Conservation (phyloP, 768 basidiomycete genomes). For the Agaricus sinodeliciosus region DNA sequence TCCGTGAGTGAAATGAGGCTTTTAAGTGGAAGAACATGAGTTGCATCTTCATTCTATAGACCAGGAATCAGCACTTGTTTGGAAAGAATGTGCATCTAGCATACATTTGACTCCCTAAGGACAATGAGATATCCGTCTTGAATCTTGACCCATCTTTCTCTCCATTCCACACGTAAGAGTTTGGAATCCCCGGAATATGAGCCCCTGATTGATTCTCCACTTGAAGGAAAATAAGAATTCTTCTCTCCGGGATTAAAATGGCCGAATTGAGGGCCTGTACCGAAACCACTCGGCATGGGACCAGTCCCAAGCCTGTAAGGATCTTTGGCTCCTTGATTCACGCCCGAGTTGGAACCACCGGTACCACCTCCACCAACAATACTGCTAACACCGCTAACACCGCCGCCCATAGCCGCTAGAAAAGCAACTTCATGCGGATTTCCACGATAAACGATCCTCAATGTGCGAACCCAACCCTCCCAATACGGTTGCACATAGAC, state of each 20-base stretch:
- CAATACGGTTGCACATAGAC: conserved; percentile 54
- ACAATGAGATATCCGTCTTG: conserved; percentile 48
- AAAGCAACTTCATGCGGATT: conserved; percentile 2
- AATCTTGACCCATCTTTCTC: conserved; percentile 56
- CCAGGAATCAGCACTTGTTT: neutral
- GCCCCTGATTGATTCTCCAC: too few relatives aligned
- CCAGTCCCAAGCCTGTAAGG: neutral
- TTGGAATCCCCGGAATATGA: neutral
- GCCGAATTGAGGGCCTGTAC: neutral
- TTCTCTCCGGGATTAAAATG: neutral
- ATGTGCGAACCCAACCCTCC: conserved; percentile 43
- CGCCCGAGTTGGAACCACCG: neutral
- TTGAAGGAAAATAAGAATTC: neutral
- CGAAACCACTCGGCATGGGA: neutral
- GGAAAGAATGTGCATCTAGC: conserved; percentile 15
- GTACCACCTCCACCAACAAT: neutral
- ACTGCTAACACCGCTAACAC: neutral
- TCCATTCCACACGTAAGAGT: conserved; percentile 48
- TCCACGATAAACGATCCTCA: conserved; percentile 33
- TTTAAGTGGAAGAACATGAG: conserved; percentile 10
- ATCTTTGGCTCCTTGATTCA: neutral
- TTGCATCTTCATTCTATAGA: conserved; percentile 10
- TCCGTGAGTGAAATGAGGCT: conserved; percentile 9
- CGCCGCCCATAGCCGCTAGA: neutral
- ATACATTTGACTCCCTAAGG: conserved; percentile 46